phyloP scores from a whole-genome alignment of 2,329 filamentous ascomycete species.

The Aspergillus floridensis region DNA sequence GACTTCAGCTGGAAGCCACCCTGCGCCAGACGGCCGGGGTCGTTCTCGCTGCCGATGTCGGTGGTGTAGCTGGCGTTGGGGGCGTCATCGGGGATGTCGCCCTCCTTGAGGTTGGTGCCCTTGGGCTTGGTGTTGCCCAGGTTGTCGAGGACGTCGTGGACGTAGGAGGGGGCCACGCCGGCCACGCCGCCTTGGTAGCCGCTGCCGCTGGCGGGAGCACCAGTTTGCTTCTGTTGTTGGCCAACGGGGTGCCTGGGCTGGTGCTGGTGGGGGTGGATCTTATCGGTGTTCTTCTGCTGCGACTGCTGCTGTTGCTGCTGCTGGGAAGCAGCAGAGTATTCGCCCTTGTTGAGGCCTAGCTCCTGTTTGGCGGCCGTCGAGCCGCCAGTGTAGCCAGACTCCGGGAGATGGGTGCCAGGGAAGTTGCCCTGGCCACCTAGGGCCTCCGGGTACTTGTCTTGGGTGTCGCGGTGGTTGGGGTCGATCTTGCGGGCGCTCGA shows the following conservation, averaged over 20 bases:
- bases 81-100: slow-evolving; percentile 42
- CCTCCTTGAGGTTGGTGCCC: slow-evolving; percentile 52
- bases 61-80: slow-evolving; percentile 52
- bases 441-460: slow-evolving; percentile 43
- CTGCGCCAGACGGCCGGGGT: slow-evolving; percentile 53
- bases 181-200: slow-evolving; percentile 25
- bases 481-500: slow-evolving; percentile 52
- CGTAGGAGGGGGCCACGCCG: slow-evolving; percentile 39
- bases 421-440: slow-evolving; percentile 40
- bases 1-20: slow-evolving; percentile 33
- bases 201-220: slow-evolving; percentile 24
- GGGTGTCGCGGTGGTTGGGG: slow-evolving; percentile 45
- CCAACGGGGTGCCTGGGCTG: neutral
- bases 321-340: slow-evolving; percentile 20
- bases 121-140: slow-evolving; percentile 45
- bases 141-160: slow-evolving; percentile 34
- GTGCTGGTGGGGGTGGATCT: neutral
- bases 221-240: neutral
- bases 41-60: slow-evolving; percentile 55
- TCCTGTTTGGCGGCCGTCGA: slow-evolving; percentile 32
- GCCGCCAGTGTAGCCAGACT: slow-evolving; percentile 37
- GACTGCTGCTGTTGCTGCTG: slow-evolving; percentile 8
- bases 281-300: neutral
- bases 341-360: slow-evolving; percentile 24
- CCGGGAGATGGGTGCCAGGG: slow-evolving; percentile 35